Percentiles rank a stretch among this genome's conserved stretches.
Conservation (phyloP, 164 flowering plant species). For the Malania oleifera region DNA sequence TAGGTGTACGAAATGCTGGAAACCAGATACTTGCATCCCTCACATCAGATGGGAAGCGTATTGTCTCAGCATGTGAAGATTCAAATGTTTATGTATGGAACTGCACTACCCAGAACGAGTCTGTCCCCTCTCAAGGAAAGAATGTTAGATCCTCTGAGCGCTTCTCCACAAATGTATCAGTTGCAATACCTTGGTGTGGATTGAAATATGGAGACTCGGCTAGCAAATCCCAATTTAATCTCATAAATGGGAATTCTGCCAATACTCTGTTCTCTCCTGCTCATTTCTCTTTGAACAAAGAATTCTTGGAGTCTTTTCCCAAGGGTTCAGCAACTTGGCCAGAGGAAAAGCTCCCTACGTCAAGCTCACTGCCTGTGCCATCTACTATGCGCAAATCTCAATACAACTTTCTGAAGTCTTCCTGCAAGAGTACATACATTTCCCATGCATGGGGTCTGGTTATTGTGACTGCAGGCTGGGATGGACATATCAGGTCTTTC, state of each 20-base stretch:
- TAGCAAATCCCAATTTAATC: slow-evolving; percentile 11
- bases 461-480: slow-evolving; percentile 67
- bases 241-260: slow-evolving; percentile 5
- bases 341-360: slow-evolving; percentile 53
- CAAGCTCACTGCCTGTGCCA: slow-evolving; percentile 18
- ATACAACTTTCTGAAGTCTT: slow-evolving; percentile 45
- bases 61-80: slow-evolving; percentile 55
- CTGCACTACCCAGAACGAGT: slow-evolving; percentile 17
- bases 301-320: slow-evolving; percentile 44
- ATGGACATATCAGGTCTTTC: slow-evolving; percentile 60
- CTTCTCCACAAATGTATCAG: slow-evolving; percentile 47
- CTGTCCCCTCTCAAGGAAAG: slow-evolving; percentile 21
- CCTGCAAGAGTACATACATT: slow-evolving; percentile 38
- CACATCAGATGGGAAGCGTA: slow-evolving; percentile 64
- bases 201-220: slow-evolving; percentile 19
- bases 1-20: slow-evolving; percentile 41
- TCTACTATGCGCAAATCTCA: slow-evolving; percentile 41
- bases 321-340: slow-evolving; percentile 75
- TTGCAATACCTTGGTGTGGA: slow-evolving; percentile 68
- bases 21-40: slow-evolving; percentile 40
- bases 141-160: slow-evolving; percentile 45
- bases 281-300: slow-evolving; percentile 34
- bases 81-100: slow-evolving; percentile 58
- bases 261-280: slow-evolving; percentile 25
- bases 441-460: slow-evolving; percentile 74